A percentile compares a stretch with the other conserved stretches of the same genome.
These are phyloP conservation scores for Saccharomyces jurei DNA, from an alignment of 805 yeast genomes.

Conservation along the genomic window DNA sequence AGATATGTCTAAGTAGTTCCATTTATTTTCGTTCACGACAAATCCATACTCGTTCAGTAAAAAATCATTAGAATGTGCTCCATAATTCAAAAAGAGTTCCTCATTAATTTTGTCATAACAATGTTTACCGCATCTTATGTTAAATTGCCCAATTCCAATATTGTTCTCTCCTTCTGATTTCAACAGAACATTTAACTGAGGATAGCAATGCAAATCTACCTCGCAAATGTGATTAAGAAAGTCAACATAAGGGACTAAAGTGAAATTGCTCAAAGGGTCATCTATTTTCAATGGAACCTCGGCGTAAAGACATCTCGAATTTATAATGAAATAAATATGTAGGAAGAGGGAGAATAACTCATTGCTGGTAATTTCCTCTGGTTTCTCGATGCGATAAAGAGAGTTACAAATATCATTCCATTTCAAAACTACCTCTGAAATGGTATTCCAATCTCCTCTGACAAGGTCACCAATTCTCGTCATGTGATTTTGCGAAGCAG, in stretches of 20 bases:
- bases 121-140: slow-evolving; percentile 20
- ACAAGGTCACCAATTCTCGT: slow-evolving; percentile 38
- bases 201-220: slow-evolving; percentile 43
- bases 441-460: slow-evolving; percentile 36
- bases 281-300: slow-evolving; percentile 47
- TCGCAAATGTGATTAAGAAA: slow-evolving; percentile 62
- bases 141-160: slow-evolving; percentile 19
- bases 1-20: slow-evolving; percentile 67
- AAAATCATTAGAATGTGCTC: slow-evolving; percentile 81
- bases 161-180: slow-evolving; percentile 29
- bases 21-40: slow-evolving; percentile 44
- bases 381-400: background rate
- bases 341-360: slow-evolving; percentile 32
- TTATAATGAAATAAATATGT: slow-evolving; percentile 81
- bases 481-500: slow-evolving; percentile 34
- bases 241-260: slow-evolving; percentile 88
- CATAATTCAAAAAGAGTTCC: slow-evolving; percentile 71
- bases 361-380: background rate
- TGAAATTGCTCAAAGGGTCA: slow-evolving; percentile 53
- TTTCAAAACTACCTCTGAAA: slow-evolving; percentile 22
- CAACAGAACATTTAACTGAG: slow-evolving; percentile 42
- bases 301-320: slow-evolving; percentile 85
- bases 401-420: slow-evolving; percentile 12
- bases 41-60: slow-evolving; percentile 85
- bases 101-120: slow-evolving; percentile 28